Conservation (phyloP, 2,329 filamentous ascomycete species). For the Onygenales sp. region DNA sequence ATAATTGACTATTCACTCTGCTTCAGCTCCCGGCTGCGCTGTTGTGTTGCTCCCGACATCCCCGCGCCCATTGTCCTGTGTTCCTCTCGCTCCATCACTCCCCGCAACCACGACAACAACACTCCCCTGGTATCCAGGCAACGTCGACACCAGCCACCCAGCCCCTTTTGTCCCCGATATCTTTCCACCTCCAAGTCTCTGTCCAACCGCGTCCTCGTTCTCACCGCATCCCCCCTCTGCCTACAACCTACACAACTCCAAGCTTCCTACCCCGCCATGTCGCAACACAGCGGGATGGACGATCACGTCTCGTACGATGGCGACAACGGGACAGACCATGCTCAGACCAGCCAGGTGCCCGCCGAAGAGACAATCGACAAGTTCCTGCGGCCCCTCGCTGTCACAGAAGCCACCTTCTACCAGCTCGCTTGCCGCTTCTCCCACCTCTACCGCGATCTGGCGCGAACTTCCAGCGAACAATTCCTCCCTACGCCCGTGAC, state of each 20-base stretch:
- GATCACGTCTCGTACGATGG: slow-evolving; percentile 13
- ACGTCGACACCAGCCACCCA: too few species aligned
- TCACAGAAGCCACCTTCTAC: slow-evolving; percentile 35
- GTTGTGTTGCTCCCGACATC: neutral
- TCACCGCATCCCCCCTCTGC: neutral
- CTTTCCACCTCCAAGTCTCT: neutral
- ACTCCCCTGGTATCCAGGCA: too few species aligned
- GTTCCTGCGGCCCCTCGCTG: slow-evolving; percentile 31
- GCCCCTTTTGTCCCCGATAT: neutral
- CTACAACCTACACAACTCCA: neutral
- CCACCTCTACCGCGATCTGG: slow-evolving; percentile 34
- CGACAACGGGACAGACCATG: slow-evolving; percentile 1
- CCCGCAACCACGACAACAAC: too few species aligned
- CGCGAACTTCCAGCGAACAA: slow-evolving; percentile 36
- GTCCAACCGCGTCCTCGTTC: neutral
- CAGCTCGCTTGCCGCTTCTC: slow-evolving; percentile 37
- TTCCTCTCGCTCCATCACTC: too few species aligned
- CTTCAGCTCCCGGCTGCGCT: neutral
- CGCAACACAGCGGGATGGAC: slow-evolving; percentile 1
- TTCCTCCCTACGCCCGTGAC: slow-evolving; percentile 40
- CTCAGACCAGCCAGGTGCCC: slow-evolving; percentile 18
- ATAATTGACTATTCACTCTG: neutral
- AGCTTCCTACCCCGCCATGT: neutral
- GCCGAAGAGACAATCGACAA: slow-evolving; percentile 28
- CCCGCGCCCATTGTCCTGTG: neutral